Base-by-base conservation (phyloP, 305 asterid species). In the Plantago coronopus region DNA sequence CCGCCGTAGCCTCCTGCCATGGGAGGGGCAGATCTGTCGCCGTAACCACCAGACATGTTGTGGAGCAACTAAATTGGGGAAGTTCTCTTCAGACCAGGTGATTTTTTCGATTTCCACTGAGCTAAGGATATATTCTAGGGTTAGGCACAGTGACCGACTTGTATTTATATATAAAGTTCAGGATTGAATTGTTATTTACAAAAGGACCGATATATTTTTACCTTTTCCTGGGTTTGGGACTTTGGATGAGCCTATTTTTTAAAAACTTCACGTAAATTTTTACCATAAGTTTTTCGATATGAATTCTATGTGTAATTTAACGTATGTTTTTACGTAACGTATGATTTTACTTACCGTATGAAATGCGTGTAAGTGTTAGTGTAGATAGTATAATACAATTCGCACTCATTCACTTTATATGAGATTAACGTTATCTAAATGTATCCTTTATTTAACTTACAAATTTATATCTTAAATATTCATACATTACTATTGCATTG, bases 21-120 rank as follows among this genome's bases (percentile, higher is more conserved):
- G 22, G 85, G 78, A 17, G 77, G 82, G 37, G 86, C 91, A 78
- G 97, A 87, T 83, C 97, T 95, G 64, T 75, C 91, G 43, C 93
- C 95, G 78, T 91, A 86, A 78, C 78, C 76, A 54, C 79, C 83
- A 57, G 89, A 80, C 86, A 83, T 83, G 13, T 58, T 15, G 51
- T 18, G 57, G 34, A 57, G 38, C 31, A 19, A 51, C 40, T 34
- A 50, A 43, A 60, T 38, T 12, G 16, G 57, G 47, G 62, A 16
- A 22, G 47, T 17, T 18, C 50, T 53, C 42, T 58, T 34, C 4
- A 47, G 59, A 65, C 46, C 22, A 10, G 25, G 54, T 17, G 25
- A 59, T 60, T 19, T 53, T 31, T 23, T 13, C 34, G 23, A 54
- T n/a, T 31, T 22, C 19, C 59, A 59, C 59, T 23, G 58, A 17